These are phyloP conservation scores for Fusarium incarnatum DNA, from an alignment of 2,329 filamentous ascomycete species.

Conservation along the genomic window DNA sequence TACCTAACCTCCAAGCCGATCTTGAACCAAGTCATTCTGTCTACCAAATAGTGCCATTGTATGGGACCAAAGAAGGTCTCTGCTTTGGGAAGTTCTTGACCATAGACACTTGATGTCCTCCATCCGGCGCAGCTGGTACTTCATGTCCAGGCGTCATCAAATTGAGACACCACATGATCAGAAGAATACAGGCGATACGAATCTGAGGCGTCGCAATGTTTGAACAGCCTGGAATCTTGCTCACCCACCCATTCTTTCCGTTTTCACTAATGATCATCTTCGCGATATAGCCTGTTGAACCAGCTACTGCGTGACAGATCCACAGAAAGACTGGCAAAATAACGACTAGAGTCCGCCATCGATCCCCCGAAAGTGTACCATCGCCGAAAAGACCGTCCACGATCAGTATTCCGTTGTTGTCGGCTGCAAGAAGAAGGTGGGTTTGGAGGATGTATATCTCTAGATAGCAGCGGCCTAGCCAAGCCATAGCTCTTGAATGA, in stretches of 20 bases:
- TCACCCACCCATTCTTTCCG: not conserved
- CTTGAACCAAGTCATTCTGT: rapidly evolving
- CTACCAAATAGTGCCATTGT: too few species aligned
- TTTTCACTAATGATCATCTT: not conserved
- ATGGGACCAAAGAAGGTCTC: not conserved
- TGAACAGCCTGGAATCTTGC: rapidly evolving
- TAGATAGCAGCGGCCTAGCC: conserved; percentile 66
- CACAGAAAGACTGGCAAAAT: conserved; percentile 45
- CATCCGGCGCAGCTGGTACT: not conserved
- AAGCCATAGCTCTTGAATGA: conserved; percentile 57
- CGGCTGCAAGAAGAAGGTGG: conserved; percentile 70
- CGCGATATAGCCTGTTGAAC: conserved; percentile 26
- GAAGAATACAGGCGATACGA: not conserved
- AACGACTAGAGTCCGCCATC: conserved; percentile 41
- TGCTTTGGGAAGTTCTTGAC: not conserved
- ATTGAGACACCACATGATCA: not conserved
- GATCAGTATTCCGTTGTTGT: conserved; percentile 63
- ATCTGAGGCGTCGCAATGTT: not conserved
- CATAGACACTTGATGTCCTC: not conserved
- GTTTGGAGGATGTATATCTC: conserved; percentile 70
- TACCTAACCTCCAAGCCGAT: too few species aligned
- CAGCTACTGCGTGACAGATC: conserved; percentile 37
- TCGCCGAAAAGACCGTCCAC: conserved; percentile 38
- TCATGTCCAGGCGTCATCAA: not conserved
- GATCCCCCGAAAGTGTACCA: conserved; percentile 34